These are phyloP conservation scores for Hypoxylon cercidicola DNA, from an alignment of 495 filamentous ascomycete genomes.

Conservation along the genomic window DNA sequence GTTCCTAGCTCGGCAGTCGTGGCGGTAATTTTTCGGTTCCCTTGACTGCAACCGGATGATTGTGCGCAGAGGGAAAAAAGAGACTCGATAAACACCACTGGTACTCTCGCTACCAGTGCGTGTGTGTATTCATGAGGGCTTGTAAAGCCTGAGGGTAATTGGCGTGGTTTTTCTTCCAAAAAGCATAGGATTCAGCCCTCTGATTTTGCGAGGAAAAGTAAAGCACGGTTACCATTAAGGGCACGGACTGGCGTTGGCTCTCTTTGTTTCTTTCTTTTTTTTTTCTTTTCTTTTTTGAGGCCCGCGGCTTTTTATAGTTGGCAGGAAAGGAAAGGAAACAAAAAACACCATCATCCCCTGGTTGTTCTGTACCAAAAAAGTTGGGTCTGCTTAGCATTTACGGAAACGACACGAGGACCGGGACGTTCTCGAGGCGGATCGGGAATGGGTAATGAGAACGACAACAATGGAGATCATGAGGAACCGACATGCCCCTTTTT, in stretches of 20 bases:
- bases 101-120: no score
- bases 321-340: no score
- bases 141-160: no score
- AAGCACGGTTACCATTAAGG: not conserved
- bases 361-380: conserved; percentile 45
- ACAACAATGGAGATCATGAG: no score
- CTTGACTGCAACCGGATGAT: no score
- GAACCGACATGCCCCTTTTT: no score
- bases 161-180: not conserved
- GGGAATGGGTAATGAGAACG: no score
- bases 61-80: not conserved
- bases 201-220: conserved; percentile 17
- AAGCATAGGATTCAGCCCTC: not conserved
- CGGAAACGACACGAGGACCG: no score
- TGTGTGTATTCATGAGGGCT: no score
- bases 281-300: no score
- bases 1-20: conserved; percentile 31
- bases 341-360: conserved; percentile 5
- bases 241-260: not conserved
- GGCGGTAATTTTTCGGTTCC: conserved; percentile 19
- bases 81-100: not conserved
- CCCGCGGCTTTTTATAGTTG: not conserved
- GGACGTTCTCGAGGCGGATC: no score
- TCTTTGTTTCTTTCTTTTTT: not conserved
- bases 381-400: conserved; percentile 42